Conservation (phyloP, 768 basidiomycete species). For the Termitomyces sp. region DNA sequence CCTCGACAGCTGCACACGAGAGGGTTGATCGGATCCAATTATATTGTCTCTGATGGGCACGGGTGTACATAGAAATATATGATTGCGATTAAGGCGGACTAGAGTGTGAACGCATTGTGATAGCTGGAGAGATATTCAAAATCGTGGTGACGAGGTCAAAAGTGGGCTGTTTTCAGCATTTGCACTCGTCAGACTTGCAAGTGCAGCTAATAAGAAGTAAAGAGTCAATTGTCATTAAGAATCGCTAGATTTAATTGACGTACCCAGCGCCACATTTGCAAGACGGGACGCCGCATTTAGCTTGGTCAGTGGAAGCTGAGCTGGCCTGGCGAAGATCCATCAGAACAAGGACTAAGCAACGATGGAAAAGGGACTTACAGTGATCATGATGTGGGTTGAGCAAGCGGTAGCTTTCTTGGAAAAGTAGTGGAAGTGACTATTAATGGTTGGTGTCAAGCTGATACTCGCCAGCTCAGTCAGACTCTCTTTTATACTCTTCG, state of each 20-base stretch:
- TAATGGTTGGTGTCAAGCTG: neutral
- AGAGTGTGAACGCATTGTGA: neutral
- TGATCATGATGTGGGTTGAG: neutral
- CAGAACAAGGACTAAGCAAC: neutral
- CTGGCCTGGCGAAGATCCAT: slow-evolving; percentile 21
- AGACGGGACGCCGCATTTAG: slow-evolving; percentile 40
- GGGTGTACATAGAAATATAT: neutral
- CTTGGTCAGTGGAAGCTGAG: slow-evolving; percentile 38
- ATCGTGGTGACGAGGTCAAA: neutral
- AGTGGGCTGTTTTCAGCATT: slow-evolving; percentile 41
- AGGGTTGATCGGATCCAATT: too few species aligned
- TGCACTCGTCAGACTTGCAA: slow-evolving; percentile 62
- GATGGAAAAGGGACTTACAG: neutral
- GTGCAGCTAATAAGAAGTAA: slow-evolving; percentile 39
- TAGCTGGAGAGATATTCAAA: neutral
- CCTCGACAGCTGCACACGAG: too few species aligned
- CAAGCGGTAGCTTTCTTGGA: neutral
- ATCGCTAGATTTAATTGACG: slow-evolving; percentile 9
- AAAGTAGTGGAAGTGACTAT: neutral
- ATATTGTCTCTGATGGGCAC: neutral
- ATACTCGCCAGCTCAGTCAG: too few species aligned
- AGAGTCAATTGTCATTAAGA: neutral
- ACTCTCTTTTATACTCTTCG: neutral
- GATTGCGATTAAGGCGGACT: neutral
- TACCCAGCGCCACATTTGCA: slow-evolving; percentile 55